Evolutionary conservation across 1,284 basidiomycete species (phyloP), one percentile per base, ranked within the genome.

Genomic region (Trichosporon sp.): DNA sequence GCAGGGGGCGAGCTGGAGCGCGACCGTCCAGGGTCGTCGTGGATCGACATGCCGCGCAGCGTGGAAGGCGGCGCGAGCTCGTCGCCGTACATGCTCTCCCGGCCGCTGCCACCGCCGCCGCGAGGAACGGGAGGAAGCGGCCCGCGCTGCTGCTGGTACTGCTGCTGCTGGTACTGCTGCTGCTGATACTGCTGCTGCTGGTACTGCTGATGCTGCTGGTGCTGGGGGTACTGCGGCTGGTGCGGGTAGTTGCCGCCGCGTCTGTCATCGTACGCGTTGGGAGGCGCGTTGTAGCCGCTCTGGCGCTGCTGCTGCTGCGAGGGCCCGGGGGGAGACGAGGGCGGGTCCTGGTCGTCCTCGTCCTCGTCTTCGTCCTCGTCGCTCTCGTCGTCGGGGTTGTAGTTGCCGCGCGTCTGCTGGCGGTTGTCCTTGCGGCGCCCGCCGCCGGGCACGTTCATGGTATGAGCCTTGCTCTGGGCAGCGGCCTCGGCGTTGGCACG

Each of bases 301-400:
- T 65, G 53, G 32, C 23, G 53, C 32, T 21, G 38, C 51, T 21
- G 38, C 51, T 35, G 58, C 11, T 34, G 47, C n/a, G 62, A 15
- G 25, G 32, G 27, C 31, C 21, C 34, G 13, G 65, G 31, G 18
- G 58, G 38, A 62, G 65, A 42, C 23, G 62, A 60, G 56, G 56
- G 53, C 31, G 56, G 56, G 62, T 63, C 62, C 21, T 77, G 72
- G 2, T 74, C 77, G 18, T 91, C 90, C 0, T 89, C 89, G 0
- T 89, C 89, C 0, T 88, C 87, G 6, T 91, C 88, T 12, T 92
- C 91, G 4, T 92, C 91, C 12, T 92, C 91, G 2, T 91, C 90
- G 67, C 70, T 58, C 34, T 65, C 72, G 29, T 72, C 71, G 58
- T 68, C 68, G 32, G 51, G 34, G 31, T 60, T 32, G 62, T 66